phyloP scores from a whole-genome alignment of 805 yeast genomes.

The Yarrowia deformans region DNA sequence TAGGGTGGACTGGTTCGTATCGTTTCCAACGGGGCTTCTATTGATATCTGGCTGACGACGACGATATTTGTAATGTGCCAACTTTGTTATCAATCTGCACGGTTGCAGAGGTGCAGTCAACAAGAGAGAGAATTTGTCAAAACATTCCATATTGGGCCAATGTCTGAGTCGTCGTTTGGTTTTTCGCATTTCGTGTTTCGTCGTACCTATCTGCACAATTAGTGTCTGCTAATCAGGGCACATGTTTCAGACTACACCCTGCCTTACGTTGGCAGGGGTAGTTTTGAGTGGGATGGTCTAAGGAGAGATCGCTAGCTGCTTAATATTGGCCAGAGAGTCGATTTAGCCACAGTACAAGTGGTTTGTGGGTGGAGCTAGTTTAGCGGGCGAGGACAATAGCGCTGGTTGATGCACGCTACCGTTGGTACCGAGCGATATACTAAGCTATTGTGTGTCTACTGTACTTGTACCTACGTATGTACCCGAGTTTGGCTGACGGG shows the following conservation, averaged over 20 bases:
- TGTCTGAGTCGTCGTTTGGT: not conserved
- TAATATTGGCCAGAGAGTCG: not conserved
- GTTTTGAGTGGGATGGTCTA: not conserved
- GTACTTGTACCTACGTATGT: too few relatives aligned
- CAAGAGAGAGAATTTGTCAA: too few relatives aligned
- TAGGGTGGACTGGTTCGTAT: not conserved
- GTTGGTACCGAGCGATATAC: not conserved
- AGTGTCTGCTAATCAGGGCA: too few relatives aligned
- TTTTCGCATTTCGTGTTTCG: not conserved
- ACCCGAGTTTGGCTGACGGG: constrained; percentile 4
- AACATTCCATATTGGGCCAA: too few relatives aligned
- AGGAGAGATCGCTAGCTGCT: not conserved
- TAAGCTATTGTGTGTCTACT: constrained; percentile 19
- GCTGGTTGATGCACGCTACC: constrained; percentile 6
- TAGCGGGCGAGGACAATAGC: constrained; percentile 1
- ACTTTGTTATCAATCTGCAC: constrained; percentile 13
- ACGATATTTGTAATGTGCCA: not conserved
- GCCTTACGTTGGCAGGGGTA: constrained; percentile 22
- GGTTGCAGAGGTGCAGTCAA: not conserved
- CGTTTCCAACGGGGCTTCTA: not conserved
- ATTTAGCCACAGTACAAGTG: too few relatives aligned
- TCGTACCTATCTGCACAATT: too few relatives aligned
- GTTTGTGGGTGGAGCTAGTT: too few relatives aligned
- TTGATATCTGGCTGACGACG: not conserved
- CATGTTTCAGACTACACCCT: constrained; percentile 17